Percentiles rank a stretch among this genome's conserved stretches.
Conservation (phyloP, 106 monocot species). For the Ottelia alismoides region DNA sequence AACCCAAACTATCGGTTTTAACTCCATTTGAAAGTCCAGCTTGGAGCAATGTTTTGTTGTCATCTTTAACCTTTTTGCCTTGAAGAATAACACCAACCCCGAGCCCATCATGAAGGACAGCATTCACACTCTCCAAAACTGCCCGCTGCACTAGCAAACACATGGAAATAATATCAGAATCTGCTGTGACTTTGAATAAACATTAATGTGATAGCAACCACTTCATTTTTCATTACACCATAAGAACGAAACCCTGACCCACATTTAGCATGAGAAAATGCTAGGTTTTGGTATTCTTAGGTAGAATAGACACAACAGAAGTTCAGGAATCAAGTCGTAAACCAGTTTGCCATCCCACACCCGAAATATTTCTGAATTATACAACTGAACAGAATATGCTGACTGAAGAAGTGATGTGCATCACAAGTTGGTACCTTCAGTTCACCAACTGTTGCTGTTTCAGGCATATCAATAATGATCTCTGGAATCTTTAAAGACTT, state of each 20-base stretch:
- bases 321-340: too few species aligned
- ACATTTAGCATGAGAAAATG: not conserved
- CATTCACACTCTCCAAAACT: conserved; percentile 57
- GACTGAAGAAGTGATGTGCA: too few species aligned
- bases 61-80: conserved; percentile 45
- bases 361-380: not conserved
- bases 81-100: conserved; percentile 35
- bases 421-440: conserved; percentile 86
- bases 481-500: conserved; percentile 88
- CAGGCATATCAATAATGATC: conserved; percentile 77
- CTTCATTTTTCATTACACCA: not conserved
- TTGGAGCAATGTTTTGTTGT: conserved; percentile 33
- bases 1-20: conserved; percentile 27
- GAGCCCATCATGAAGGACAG: conserved; percentile 29
- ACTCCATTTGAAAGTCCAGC: conserved; percentile 28
- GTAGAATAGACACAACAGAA: not conserved
- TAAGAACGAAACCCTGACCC: not conserved
- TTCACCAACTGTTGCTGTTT: conserved; percentile 74
- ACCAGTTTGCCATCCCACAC: too few species aligned
- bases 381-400: too few species aligned
- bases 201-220: not conserved
- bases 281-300: not conserved
- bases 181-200: not conserved
- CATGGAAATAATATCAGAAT: not conserved
- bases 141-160: conserved; percentile 29